phyloP scores from a whole-genome alignment of 345 rosid species.

The Chamaenerion angustifolium region DNA sequence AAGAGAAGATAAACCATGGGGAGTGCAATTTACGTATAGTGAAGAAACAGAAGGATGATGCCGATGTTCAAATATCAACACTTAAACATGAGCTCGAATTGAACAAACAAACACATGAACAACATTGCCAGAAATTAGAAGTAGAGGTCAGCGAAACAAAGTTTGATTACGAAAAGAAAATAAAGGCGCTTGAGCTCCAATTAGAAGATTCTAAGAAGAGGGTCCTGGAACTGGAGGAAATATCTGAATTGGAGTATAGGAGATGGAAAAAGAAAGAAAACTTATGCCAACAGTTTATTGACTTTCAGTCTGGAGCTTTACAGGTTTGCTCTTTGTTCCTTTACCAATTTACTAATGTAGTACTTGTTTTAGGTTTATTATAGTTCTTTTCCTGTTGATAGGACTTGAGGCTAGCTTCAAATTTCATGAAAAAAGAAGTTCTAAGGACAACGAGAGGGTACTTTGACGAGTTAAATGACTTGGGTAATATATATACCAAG shows the following conservation, averaged over 20 bases:
- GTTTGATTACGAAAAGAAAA: constrained; percentile 39
- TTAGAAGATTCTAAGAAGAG: constrained; percentile 39
- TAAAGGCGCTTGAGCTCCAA: constrained; percentile 41
- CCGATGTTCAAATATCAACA: constrained; percentile 40
- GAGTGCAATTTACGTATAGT: constrained; percentile 37
- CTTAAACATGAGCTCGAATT: constrained; percentile 51
- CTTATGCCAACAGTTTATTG: constrained; percentile 39
- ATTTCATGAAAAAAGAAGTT: constrained; percentile 53
- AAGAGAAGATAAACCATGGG: constrained; percentile 56
- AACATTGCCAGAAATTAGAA: constrained; percentile 41
- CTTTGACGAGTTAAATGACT: constrained; percentile 44
- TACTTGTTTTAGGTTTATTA: not conserved
- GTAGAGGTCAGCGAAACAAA: constrained; percentile 34
- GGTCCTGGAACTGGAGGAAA: constrained; percentile 64
- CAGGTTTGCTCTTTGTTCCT: constrained; percentile 26
- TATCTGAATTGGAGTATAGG: constrained; percentile 43
- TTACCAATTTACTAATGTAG: too few relatives aligned
- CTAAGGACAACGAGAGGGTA: constrained; percentile 43
- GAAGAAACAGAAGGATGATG: constrained; percentile 42
- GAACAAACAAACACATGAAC: constrained; percentile 37
- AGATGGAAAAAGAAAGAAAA: constrained; percentile 64
- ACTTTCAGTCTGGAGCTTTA: constrained; percentile 39
- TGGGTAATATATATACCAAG: constrained; percentile 28
- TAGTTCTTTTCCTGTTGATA: constrained; percentile 13
- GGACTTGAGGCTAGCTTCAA: constrained; percentile 56